Evolutionary conservation across 257 asterid species (phyloP).

Genomic region (Sherardia arvensis): DNA sequence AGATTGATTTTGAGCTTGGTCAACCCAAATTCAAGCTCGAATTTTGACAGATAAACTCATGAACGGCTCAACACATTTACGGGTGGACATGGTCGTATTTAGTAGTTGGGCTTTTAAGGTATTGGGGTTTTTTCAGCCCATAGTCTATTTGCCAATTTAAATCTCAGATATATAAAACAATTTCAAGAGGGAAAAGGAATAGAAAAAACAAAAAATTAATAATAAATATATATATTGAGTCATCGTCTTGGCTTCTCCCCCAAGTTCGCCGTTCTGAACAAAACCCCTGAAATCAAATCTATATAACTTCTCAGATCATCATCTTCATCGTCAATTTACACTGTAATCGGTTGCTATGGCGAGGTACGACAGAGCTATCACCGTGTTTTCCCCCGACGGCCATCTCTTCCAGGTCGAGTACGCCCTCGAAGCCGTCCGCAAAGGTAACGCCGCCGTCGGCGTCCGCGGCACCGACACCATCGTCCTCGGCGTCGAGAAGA

Average conservation of each 20-base stretch:
- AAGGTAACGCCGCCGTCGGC: conserved; percentile 94
- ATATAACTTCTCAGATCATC: neutral
- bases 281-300: neutral
- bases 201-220: neutral
- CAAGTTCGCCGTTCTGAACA: conserved; percentile 2
- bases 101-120: too few species aligned
- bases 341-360: conserved; percentile 37
- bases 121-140: too few species aligned
- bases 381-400: conserved; percentile 97
- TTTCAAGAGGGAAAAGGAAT: neutral
- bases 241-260: conserved; percentile 12
- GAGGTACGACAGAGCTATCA: conserved; percentile 86
- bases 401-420: conserved; percentile 95
- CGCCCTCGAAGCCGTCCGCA: conserved; percentile 96
- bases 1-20: too few species aligned
- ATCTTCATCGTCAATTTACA: neutral
- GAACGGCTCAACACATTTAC: too few species aligned
- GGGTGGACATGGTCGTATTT: too few species aligned
- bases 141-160: too few species aligned
- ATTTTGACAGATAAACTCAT: too few species aligned
- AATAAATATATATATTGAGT: neutral
- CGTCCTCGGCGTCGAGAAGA: conserved; percentile 94
- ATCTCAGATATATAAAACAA: neutral
- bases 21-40: too few species aligned
- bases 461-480: conserved; percentile 83